A percentile compares a stretch with the other conserved stretches of the same genome.
These are phyloP conservation scores for Aquilaria yunnanensis DNA, from an alignment of 345 rosid species.

Conservation along the genomic window DNA sequence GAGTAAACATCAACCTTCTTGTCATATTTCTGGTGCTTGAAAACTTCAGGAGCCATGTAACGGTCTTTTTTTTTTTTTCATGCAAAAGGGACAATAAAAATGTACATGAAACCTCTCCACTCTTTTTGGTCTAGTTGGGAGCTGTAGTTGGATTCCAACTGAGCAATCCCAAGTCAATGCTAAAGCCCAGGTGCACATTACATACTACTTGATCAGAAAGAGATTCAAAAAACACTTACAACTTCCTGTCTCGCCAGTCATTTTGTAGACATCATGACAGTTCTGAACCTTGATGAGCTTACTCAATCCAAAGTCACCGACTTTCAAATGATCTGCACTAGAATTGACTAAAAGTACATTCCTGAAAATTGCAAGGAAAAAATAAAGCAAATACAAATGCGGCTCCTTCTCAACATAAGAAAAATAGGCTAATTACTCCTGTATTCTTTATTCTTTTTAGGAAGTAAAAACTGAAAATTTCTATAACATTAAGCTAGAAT, in stretches of 20 bases:
- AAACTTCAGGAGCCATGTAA: constrained; percentile 97
- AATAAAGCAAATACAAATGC: neutral
- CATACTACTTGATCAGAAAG: neutral
- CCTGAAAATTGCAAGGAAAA: constrained; percentile 32
- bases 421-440: neutral
- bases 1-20: constrained; percentile 95
- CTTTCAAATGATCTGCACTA: constrained; percentile 87
- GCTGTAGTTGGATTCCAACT: too few species aligned
- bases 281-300: constrained; percentile 90
- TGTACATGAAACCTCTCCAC: constrained; percentile 4
- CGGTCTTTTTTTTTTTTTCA: constrained; percentile 47
- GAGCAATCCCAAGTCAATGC: too few species aligned
- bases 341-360: constrained; percentile 91
- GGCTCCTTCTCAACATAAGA: neutral
- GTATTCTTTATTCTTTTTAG: too few species aligned
- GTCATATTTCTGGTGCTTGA: constrained; percentile 84
- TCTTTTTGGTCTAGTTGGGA: too few species aligned
- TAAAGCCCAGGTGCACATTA: too few species aligned
- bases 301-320: constrained; percentile 94
- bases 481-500: too few species aligned
- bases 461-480: too few species aligned
- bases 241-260: constrained; percentile 96
- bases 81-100: constrained; percentile 12
- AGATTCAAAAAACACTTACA: constrained; percentile 44
- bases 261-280: constrained; percentile 80